Base-by-base conservation (phyloP, 202 grass and related monocot species). In the Setaria italica region DNA sequence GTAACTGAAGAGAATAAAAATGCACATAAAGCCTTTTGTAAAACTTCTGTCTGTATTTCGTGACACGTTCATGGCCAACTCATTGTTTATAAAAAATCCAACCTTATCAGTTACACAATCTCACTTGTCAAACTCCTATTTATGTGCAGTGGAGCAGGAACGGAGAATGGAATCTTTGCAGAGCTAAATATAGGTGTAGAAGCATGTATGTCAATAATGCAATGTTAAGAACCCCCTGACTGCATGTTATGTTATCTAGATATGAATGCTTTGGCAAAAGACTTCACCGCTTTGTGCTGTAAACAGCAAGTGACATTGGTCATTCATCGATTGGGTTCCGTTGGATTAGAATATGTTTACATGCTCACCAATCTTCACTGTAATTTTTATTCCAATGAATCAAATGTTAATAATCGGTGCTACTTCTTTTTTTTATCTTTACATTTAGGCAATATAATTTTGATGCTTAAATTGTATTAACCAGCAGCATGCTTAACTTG, bases 141-240 rank as follows among this genome's bases (percentile, higher is more conserved):
- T 19, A 14, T 80, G 41, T 76, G 82, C 87, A 89, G 87, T 76
- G 43, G 87, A 80, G 70, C 77, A 85, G 76, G 87, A 79, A 69
- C 68, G 2, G 3, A 74, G 60, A 85, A 51, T 35, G 60, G 60
- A 85, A 80, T 59, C 82, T 75, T 64, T 48, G 82, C 73, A 77
- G 82, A 85, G 80, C 60, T 89, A 75, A 80, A 62, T 49, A 43
- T 13, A 42, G 29, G 19, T 67, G 76, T 42, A 74, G 46, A 67
- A 11, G 6, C 49, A 33, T 77, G 60, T 20, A 62, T 59, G n/a
- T 37, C 15, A 32, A 80, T 58, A 79, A 79, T 55, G 20, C 7
- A 20, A 30, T 72, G 66, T 72, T 32, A 9, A 71, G 56, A 70
- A 45, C 80, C 37, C 71, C 76, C 33, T 62, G 13, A 34, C 51